Conservation (phyloP, 2,329 filamentous ascomycete species). For the Shiraia sp. region DNA sequence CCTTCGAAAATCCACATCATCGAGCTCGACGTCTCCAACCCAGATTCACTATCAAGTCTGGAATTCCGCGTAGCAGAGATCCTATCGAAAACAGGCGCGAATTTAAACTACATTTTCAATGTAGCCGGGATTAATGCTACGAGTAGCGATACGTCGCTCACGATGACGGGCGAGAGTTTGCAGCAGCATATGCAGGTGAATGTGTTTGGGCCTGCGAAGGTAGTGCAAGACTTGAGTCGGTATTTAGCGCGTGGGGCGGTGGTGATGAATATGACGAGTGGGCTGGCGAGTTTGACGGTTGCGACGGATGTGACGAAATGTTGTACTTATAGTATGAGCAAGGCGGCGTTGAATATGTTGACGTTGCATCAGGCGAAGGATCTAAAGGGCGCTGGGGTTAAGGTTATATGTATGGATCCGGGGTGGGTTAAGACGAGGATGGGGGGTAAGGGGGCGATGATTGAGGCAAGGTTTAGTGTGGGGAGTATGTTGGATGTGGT, state of each 20-base stretch:
- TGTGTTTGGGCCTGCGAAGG: conserved; percentile 53
- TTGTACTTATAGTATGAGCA: conserved; percentile 49
- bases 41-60: conserved; percentile 39
- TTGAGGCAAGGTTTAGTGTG: conserved; percentile 45
- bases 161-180: conserved; percentile 44
- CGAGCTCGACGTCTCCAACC: conserved; percentile 44
- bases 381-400: conserved; percentile 31
- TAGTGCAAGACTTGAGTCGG: conserved; percentile 44
- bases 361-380: conserved; percentile 48
- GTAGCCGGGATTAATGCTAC: conserved; percentile 49
- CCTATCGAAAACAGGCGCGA: conserved; percentile 36
- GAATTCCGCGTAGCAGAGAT: conserved; percentile 40
- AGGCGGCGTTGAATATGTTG: conserved; percentile 51
- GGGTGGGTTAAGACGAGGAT: conserved; percentile 53
- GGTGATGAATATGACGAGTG: conserved; percentile 43
- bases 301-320: conserved; percentile 39
- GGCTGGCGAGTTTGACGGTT: conserved; percentile 37
- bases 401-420: conserved; percentile 49
- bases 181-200: conserved; percentile 51
- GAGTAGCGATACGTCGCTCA: conserved; percentile 44
- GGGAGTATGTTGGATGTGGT: conserved; percentile 45
- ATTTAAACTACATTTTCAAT: conserved; percentile 50
- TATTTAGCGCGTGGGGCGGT: conserved; percentile 36
- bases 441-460: conserved; percentile 48
- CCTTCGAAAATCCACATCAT: conserved; percentile 43